Conservation (phyloP, 1,284 basidiomycete species). For the Coniophora puteana region DNA sequence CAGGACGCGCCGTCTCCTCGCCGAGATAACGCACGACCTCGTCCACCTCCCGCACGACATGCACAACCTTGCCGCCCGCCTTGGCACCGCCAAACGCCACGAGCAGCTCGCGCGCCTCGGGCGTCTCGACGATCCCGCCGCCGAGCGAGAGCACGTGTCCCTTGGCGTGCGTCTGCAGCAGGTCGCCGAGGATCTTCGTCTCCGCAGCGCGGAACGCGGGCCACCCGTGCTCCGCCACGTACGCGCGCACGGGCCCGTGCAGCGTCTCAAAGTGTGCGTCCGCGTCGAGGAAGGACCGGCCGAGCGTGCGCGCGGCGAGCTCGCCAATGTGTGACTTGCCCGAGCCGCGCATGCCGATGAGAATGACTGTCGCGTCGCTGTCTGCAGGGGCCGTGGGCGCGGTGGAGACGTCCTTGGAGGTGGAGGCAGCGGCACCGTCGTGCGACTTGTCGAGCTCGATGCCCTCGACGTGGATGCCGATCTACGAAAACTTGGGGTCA, state of each 20-base stretch:
- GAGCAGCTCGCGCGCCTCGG: conserved; percentile 69
- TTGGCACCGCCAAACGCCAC: conserved; percentile 65
- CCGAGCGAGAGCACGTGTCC: conserved; percentile 89
- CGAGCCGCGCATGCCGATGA: conserved; percentile 96
- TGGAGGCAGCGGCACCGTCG: conserved; percentile 27
- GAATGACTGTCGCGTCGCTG: conserved; percentile 66
- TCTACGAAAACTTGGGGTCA: conserved; percentile 45
- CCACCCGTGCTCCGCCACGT: conserved; percentile 78
- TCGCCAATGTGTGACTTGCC: conserved; percentile 92
- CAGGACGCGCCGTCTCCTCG: conserved; percentile 74
- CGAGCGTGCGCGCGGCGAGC: conserved; percentile 72
- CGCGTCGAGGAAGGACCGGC: conserved; percentile 84
- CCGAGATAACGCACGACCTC: conserved; percentile 79
- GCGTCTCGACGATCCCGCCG: conserved; percentile 91
- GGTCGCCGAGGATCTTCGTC: conserved; percentile 52
- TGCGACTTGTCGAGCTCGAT: conserved; percentile 63
- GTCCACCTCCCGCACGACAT: conserved; percentile 68
- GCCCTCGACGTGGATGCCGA: conserved; percentile 87
- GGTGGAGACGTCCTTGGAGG: conserved; percentile 31
- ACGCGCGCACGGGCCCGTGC: conserved; percentile 67
- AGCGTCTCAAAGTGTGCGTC: conserved; percentile 78
- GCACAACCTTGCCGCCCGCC: conserved; percentile 59
- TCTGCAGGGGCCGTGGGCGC: conserved; percentile 32
- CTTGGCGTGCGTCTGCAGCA: conserved; percentile 54
- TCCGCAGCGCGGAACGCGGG: conserved; percentile 70